Evolutionary conservation across 2,329 filamentous ascomycete species (phyloP), one percentile per base, ranked within the genome.

Genomic region (Colletotrichum chlorophyti): DNA sequence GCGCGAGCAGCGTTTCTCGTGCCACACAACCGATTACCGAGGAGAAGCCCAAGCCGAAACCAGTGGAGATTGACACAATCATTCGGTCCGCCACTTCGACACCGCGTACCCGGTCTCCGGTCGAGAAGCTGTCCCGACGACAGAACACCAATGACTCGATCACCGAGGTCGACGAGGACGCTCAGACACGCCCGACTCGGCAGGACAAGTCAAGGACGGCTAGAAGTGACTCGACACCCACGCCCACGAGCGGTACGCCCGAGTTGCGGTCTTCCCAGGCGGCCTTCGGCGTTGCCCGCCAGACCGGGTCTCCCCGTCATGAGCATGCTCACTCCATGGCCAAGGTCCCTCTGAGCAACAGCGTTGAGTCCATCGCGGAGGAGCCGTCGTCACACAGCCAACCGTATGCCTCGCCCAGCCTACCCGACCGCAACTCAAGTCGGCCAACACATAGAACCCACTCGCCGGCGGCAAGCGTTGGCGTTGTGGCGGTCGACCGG

Each of bases 111-210:
- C 66, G 70, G 15, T 69, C 72, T n/a, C 67, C 70, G 3, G 65
- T 70, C 10, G 72, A 75, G 52, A 65, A 66, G 29, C 61, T 67
- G 61, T 68, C 68, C 32, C 68, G 68, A 21, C 65, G 66, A 27
- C 43, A 67, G 61, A 61, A 59, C 35, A 58, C 66, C 19, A 69
- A 53, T 42, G 63, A 67, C 15, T 74, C 76, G 0, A 79, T 81
- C 32, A 79, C 78, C 0, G 79, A 81, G 61, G 75, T 72, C 0
- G 77, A 80, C 17, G 76, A 80, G 48, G 70, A 62, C 26, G 58
- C 60, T 4, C 67, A 66, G n/a, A 51, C 61, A 11, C 62, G 62
- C 32, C 48, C 57, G 3, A 23, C 43, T 17, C 57, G 41, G 6
- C 45, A 58, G 23, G 53, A 47, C 17, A 52, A 40, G 40, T 17